Evolutionary conservation across 108 stramenopile genomes (phyloP), one percentile per base, ranked within the genome.

Genomic region (Nannochloropsis oceanica): DNA sequence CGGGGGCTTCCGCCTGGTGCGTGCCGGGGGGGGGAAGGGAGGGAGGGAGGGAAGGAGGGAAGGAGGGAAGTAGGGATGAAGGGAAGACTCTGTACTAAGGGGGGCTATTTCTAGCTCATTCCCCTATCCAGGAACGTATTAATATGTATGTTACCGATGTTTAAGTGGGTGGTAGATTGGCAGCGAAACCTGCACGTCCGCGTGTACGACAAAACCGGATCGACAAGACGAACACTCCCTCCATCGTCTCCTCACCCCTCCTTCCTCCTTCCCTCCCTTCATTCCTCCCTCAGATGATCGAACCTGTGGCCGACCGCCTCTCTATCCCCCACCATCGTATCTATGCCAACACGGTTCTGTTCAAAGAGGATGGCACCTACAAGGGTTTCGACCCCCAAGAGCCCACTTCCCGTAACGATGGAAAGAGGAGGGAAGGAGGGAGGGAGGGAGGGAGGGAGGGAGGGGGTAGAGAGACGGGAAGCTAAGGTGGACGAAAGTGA

Each of bases 331-430:
- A 13, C 11, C 81, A 86, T 11, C 92, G 94, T 79, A 94, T 99
- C 84, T 93, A 93, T 87, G 99, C 99, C 82, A 99, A 99, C 90
- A 96, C 93, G 7, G 88, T 99, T 42, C 81, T 94, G 7, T 97
- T 96, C 84, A 43, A 84, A 25, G 86, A n/a, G 44, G 79, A 90
- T 27, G 97, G 96, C 14, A 82, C 89, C 7, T 99, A 97, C 85
- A 73, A 81, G 18, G 96, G 94, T n/a, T 98, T 98, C 85, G 96
- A 97, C 90, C 34, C 90, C 3, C 88, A 88, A 24, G 99, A 97
- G 91, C 96, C 95, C 1, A 98, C 97, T 2, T 92, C 92, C 34
- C 89, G 80, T 27, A 81, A 27, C 5, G 59, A 73, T 2, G 3
- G 7, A 5, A 8, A n/a, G 59, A 73, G 59, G 59, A n/a, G n/a